These are phyloP conservation scores for Nitzschia sp. DNA, from an alignment of 108 stramenopile species.

Conservation along the genomic window DNA sequence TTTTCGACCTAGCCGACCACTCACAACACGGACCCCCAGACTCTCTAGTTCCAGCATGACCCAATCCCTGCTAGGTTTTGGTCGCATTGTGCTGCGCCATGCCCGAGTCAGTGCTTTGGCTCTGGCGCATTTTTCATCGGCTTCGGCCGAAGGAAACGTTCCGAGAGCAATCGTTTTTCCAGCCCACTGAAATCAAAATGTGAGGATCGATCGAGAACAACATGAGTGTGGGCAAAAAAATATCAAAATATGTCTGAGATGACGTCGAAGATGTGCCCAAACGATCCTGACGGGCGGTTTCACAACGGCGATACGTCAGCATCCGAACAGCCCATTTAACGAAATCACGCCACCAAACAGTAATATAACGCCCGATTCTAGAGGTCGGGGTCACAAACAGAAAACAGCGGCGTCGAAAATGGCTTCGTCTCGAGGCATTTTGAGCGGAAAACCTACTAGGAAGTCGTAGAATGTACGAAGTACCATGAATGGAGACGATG, in stretches of 20 bases:
- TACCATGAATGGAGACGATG: constrained; percentile 22
- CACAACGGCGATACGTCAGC: too few species aligned
- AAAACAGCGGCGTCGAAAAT: not conserved
- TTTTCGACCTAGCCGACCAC: constrained; percentile 72
- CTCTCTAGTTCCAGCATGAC: constrained; percentile 89
- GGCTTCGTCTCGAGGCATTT: constrained; percentile 2
- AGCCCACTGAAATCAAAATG: constrained; percentile 45
- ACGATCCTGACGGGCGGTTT: not conserved
- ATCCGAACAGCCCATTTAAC: too few species aligned
- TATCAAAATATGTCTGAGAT: not conserved
- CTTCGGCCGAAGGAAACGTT: constrained; percentile 83
- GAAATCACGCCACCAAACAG: too few species aligned
- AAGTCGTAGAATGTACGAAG: constrained; percentile 26
- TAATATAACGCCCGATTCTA: too few species aligned
- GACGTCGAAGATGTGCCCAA: not conserved
- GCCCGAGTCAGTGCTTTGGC: constrained; percentile 88
- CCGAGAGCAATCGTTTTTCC: constrained; percentile 68
- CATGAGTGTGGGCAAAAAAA: too few species aligned
- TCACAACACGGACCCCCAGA: constrained; percentile 83
- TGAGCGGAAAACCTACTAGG: constrained; percentile 13
- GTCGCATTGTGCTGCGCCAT: constrained; percentile 90
- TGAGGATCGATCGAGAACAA: too few species aligned
- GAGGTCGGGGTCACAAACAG: too few species aligned
- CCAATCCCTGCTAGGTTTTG: constrained; percentile 89
- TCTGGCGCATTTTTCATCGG: constrained; percentile 89